Percentiles rank a stretch among this genome's conserved stretches.
These are phyloP conservation scores for Penicillium crystallinum DNA, from an alignment of 495 filamentous ascomycete genomes.

Conservation along the genomic window DNA sequence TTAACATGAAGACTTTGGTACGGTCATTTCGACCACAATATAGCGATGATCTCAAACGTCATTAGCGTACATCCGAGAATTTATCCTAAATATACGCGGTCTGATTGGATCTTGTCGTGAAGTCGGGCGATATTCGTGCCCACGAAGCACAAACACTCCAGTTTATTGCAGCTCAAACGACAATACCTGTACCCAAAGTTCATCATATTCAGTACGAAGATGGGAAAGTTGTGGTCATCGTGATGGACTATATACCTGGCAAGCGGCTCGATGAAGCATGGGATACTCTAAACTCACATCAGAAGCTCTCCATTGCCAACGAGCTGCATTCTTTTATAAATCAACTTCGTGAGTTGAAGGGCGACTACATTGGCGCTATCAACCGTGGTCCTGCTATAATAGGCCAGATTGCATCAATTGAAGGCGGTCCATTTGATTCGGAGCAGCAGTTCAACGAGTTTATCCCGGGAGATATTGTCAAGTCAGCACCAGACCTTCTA, in stretches of 20 bases:
- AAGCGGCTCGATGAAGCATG: slow-evolving; percentile 20
- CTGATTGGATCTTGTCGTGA: background rate
- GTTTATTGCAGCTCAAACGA: slow-evolving; percentile 24
- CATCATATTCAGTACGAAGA: slow-evolving; percentile 15
- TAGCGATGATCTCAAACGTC: no score
- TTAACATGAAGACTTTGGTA: no score
- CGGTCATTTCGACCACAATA: no score
- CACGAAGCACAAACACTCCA: slow-evolving; percentile 2
- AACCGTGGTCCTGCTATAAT: slow-evolving; percentile 1
- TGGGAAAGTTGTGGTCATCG: slow-evolving; percentile 12
- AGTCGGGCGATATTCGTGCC: slow-evolving; percentile 3
- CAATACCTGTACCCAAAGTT: slow-evolving; percentile 27
- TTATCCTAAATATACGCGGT: no score
- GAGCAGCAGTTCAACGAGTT: slow-evolving; percentile 22
- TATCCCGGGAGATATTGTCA: slow-evolving; percentile 15
- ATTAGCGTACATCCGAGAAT: no score
- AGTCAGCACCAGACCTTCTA: slow-evolving; percentile 5
- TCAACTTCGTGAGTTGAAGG: slow-evolving; percentile 22
- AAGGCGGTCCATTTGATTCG: slow-evolving; percentile 23
- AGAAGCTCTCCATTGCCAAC: slow-evolving; percentile 13
- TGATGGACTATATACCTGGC: slow-evolving; percentile 32
- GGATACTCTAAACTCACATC: slow-evolving; percentile 4
- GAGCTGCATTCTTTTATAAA: slow-evolving; percentile 16
- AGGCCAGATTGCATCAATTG: slow-evolving; percentile 6
- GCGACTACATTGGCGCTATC: slow-evolving; percentile 18